Evolutionary conservation across 768 basidiomycete species (phyloP).

Genomic region (Trametes villosa): DNA sequence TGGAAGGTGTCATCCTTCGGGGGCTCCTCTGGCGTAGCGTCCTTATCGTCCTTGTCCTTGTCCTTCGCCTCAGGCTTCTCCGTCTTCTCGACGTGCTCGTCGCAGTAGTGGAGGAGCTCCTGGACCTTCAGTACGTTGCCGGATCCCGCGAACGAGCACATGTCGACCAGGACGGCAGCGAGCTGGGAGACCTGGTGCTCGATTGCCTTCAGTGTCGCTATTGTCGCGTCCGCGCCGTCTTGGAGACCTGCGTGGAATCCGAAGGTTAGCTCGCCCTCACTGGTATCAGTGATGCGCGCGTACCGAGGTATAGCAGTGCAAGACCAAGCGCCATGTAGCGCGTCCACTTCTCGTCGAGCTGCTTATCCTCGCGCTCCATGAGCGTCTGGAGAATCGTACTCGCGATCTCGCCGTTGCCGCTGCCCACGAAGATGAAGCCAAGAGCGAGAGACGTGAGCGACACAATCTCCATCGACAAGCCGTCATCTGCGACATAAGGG

Average conservation of each 20-base stretch:
- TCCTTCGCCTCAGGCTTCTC: conserved; percentile 46
- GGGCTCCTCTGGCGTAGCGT: conserved; percentile 50
- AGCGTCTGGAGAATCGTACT: conserved; percentile 87
- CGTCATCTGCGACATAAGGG: conserved; percentile 82
- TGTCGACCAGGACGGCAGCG: conserved; percentile 89
- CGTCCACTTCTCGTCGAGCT: conserved; percentile 92
- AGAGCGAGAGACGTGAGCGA: conserved; percentile 85
- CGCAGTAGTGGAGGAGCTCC: conserved; percentile 89
- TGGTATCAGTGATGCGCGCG: conserved; percentile 25
- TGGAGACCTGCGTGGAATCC: conserved; percentile 67
- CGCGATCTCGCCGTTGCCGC: conserved; percentile 91
- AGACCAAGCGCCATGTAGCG: conserved; percentile 89
- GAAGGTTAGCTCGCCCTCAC: neutral
- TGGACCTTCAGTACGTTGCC: conserved; percentile 96
- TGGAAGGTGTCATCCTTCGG: conserved; percentile 80
- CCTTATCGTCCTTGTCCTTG: conserved; percentile 44
- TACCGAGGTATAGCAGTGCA: conserved; percentile 90
- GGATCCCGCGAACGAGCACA: conserved; percentile 93
- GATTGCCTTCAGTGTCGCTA: conserved; percentile 92
- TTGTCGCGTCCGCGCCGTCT: conserved; percentile 91
- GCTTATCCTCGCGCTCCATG: conserved; percentile 80
- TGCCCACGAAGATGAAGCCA: conserved; percentile 95
- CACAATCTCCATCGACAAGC: conserved; percentile 85
- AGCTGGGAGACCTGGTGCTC: conserved; percentile 91
- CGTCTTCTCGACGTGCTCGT: conserved; percentile 77